Evolutionary conservation across 2,329 filamentous ascomycete species (phyloP).

Genomic region (Aspergillus sp.): DNA sequence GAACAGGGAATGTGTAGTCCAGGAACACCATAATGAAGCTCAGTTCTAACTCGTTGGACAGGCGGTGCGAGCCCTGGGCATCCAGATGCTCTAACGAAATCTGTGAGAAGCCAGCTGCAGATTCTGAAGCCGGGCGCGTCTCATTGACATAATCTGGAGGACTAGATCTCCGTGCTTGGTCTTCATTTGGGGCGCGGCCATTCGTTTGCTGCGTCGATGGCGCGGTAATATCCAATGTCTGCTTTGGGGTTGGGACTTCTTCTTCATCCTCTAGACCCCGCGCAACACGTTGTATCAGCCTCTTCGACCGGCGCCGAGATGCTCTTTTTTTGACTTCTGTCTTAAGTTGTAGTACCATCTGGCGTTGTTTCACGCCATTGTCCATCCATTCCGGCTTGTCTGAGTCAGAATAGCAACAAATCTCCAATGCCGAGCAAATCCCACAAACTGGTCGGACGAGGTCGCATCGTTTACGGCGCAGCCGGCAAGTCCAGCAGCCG

Average conservation of each 20-base stretch:
- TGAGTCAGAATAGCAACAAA: conserved; percentile 55
- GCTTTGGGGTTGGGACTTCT: background rate
- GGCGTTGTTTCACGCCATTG: conserved; percentile 46
- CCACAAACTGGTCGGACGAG: conserved; percentile 54
- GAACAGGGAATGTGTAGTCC: conserved; percentile 61
- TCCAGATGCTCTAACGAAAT: background rate
- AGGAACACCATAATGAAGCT: conserved; percentile 58
- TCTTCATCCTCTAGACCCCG: background rate
- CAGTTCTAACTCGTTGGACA: conserved; percentile 6
- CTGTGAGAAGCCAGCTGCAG: background rate
- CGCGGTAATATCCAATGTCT: background rate
- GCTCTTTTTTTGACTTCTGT: conserved; percentile 58
- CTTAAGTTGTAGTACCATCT: conserved; percentile 56
- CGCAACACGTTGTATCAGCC: background rate
- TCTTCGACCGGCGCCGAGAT: conserved; percentile 38
- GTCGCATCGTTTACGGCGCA: conserved; percentile 63
- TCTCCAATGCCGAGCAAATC: conserved; percentile 54
- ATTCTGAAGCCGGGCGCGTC: background rate
- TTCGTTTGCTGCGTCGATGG: background rate
- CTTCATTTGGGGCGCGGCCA: background rate
- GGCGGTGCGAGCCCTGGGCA: background rate
- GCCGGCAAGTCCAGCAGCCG: conserved; percentile 59
- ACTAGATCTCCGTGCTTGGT: background rate
- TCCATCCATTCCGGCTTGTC: conserved; percentile 62
- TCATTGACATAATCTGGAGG: background rate